Evolutionary conservation across 495 filamentous ascomycete genomes (phyloP), one percentile per base, ranked within the genome.

Genomic region (Lophiotrema nucula): DNA sequence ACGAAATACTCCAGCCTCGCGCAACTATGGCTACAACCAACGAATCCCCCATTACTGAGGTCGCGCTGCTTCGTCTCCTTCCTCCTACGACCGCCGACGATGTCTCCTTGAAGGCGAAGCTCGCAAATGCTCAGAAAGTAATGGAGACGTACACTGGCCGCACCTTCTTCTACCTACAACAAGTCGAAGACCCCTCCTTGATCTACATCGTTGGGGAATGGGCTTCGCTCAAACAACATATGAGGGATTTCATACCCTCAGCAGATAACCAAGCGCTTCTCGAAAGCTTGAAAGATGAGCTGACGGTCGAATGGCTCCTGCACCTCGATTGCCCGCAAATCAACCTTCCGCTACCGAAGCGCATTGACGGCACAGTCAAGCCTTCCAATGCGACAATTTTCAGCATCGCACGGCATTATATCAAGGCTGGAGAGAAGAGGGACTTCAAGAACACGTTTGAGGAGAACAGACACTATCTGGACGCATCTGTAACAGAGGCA

Each of bases 391-490:
- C 75, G 43, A 72, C 75, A 0, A 62, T 79, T 2, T 50, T 81
- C 15, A 73, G 72, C 4, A 70, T 83, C 8, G 67, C 42, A 0
- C 70, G 78, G 33, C 68, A 76, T 38, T 76, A 77, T 16, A 60
- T 85, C n/a, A 51, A 70, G 4, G 16, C 60, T 0, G 69, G 56
- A 10, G 71, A 77, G 21, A 79, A 74, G 50, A 60, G 58, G 8
- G 71, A 59, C 0, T 80, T 83, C 52, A 66, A 70, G 33, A 43
- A 41, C 5, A 28, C 35, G 4, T 54, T 58, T 18, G 26, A 55
- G 15, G 42, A 16, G 8, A 43, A 54, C 38, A 50, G 46, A 26
- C 15, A 47, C 3, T 12, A 25, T 21, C 12, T 64, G 50, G 71
- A 74, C 50, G 69, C 67, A 10, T 76, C 76, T 60, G 68, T 73